phyloP scores from a whole-genome alignment of 352 stramenopile genomes.

The Pythium vanterpoolii region DNA sequence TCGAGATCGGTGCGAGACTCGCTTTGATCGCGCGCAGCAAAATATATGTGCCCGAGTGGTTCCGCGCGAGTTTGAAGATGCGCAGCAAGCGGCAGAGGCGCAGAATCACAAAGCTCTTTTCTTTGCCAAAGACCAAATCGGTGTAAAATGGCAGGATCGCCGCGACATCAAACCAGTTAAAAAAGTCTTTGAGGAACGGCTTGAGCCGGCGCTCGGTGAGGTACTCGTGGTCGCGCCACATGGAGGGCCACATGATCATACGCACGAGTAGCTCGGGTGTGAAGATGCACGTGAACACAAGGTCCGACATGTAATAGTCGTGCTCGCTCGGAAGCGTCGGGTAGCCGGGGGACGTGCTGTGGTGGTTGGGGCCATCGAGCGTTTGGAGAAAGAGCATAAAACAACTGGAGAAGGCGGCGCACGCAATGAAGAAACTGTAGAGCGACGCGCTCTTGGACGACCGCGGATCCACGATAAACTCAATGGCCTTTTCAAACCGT shows the following conservation, averaged over 20 bases:
- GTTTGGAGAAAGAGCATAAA: conserved; percentile 75
- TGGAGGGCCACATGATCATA: conserved; percentile 66
- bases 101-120: conserved; percentile 75
- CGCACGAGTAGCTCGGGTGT: conserved; percentile 65
- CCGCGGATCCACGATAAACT: conserved; percentile 71
- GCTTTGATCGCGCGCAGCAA: conserved; percentile 64
- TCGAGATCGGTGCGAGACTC: conserved; percentile 73
- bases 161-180: conserved; percentile 82
- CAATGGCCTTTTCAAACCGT: conserved; percentile 58
- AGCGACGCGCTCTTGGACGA: conserved; percentile 59
- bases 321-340: conserved; percentile 41
- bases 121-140: conserved; percentile 62
- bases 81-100: conserved; percentile 63
- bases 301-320: conserved; percentile 57
- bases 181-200: conserved; percentile 66
- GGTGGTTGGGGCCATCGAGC: conserved; percentile 69
- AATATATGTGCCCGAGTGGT: conserved; percentile 79
- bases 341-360: conserved; percentile 62
- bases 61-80: conserved; percentile 80
- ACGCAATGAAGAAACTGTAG: conserved; percentile 73
- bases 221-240: conserved; percentile 73
- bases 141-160: conserved; percentile 74
- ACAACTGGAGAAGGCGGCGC: conserved; percentile 63
- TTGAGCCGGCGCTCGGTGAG: conserved; percentile 58
- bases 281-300: conserved; percentile 75